These are phyloP conservation scores for Schrenkiella parvula DNA, from an alignment of 345 rosid species.

Conservation along the genomic window DNA sequence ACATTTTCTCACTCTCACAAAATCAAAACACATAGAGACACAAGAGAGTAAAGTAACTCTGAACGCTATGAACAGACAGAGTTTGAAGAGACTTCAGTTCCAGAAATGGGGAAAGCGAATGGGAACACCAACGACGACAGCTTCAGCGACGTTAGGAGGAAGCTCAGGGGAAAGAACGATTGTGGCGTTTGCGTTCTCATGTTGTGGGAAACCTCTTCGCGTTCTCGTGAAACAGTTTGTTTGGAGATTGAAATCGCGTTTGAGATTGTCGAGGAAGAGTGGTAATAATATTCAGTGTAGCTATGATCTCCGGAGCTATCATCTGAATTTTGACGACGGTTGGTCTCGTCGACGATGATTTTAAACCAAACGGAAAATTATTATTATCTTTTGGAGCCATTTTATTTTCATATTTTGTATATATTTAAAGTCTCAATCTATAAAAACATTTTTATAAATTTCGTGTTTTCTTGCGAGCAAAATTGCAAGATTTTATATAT, in stretches of 20 bases:
- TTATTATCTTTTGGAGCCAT: not conserved
- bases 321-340: slow-evolving; percentile 45
- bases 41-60: not conserved
- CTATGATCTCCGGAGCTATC: slow-evolving; percentile 41
- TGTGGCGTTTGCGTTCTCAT: slow-evolving; percentile 29
- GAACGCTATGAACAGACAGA: slow-evolving; percentile 26
- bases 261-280: slow-evolving; percentile 23
- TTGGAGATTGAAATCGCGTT: slow-evolving; percentile 40
- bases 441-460: not conserved
- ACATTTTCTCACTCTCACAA: slow-evolving; percentile 12
- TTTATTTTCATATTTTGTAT: slow-evolving; percentile 15
- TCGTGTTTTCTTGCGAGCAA: not conserved
- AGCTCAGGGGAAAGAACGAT: slow-evolving; percentile 26
- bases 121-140: slow-evolving; percentile 1
- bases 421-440: not conserved
- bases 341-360: slow-evolving; percentile 25
- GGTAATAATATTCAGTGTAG: slow-evolving; percentile 33
- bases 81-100: slow-evolving; percentile 38
- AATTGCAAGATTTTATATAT: not conserved
- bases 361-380: not conserved
- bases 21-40: not conserved
- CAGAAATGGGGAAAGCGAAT: slow-evolving; percentile 39
- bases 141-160: slow-evolving; percentile 20
- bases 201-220: slow-evolving; percentile 21
- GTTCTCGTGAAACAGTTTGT: slow-evolving; percentile 29